Percentiles rank a stretch among this genome's conserved stretches.
These are phyloP conservation scores for Fomitopsis palustris DNA, from an alignment of 1,284 basidiomycete genomes.

Conservation along the genomic window DNA sequence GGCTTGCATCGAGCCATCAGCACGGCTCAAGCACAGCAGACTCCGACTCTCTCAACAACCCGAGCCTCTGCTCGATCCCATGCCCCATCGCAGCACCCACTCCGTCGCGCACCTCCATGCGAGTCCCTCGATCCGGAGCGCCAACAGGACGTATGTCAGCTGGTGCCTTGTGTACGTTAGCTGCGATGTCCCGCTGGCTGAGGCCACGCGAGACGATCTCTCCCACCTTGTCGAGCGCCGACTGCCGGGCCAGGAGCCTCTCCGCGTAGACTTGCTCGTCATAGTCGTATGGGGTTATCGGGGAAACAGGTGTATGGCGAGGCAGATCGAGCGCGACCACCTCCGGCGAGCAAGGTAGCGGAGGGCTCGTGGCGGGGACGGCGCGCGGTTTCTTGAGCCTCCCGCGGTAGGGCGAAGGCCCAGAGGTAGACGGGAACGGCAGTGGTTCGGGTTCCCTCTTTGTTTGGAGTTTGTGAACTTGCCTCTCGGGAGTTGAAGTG, in stretches of 20 bases:
- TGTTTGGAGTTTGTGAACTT: constrained; percentile 19
- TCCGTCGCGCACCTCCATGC: constrained; percentile 3
- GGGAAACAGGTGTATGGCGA: constrained; percentile 3
- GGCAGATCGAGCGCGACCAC: background rate
- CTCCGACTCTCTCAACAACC: constrained; percentile 3
- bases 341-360: background rate
- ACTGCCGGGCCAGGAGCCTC: constrained; percentile 22
- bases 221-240: constrained; percentile 29
- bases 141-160: background rate
- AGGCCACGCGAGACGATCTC: constrained; percentile 31
- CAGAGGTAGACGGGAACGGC: constrained; percentile 23
- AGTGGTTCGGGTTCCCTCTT: constrained; percentile 19
- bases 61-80: constrained; percentile 17
- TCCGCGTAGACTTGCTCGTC: constrained; percentile 13
- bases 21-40: background rate
- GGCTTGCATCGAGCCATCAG: background rate
- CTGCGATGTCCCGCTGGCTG: constrained; percentile 20
- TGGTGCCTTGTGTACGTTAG: constrained; percentile 3
- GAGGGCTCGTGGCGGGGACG: background rate
- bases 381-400: constrained; percentile 20
- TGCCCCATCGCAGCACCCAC: constrained; percentile 8
- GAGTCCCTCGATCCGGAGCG: background rate
- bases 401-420: constrained; percentile 18
- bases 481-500: constrained; percentile 2
- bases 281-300: background rate